Base-by-base conservation (phyloP, 495 filamentous ascomycete species). In the Trichoderma orchidacearum region DNA sequence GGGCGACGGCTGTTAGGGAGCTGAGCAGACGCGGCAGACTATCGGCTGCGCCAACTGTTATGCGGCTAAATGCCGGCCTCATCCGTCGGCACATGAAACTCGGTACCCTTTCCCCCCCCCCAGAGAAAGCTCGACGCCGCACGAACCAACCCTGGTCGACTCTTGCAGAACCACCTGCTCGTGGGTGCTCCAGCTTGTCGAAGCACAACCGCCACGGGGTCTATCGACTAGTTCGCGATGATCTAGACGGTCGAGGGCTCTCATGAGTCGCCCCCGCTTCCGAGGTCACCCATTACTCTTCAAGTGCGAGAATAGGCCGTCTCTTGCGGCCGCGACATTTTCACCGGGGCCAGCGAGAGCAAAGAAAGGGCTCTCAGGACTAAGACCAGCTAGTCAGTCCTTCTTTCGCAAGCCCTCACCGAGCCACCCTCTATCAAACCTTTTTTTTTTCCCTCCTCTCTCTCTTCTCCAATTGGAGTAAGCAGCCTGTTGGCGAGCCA, bases 181-280 rank as follows among this genome's bases (percentile, higher is more conserved):
- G n/a, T 9, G 9, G 18, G 21, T 48, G 41, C 41, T 27, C 23
- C 11, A 48, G 41, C 21, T 17, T 18, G 23, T 8, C 27, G 18
- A 9, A 48, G 41, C 15, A 27, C 41, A 25, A 17, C 41, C n/a
- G 41, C 41, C 41, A 25, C 41, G 41, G 41, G 41, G 8, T 27
- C 13, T 27, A 48, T 48, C 41, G 41, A 23, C 41, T 41, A 41
- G 36, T 18, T 51, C 48, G 29, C 48, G 25, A 32, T 53, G 28
- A 30, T 53, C 27, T 30, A 32, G 28, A 53, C 51, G 27, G 51
- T 31, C 51, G 30, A 30, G 28, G 51, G 51, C 28, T 53, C 51
- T 53, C 27, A 53, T 53, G 28, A 30, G 28, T 32, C 30, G 51
- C 51, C 28, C 30, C 53, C 30, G 53, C 53, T 54, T 54, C 30